Evolutionary conservation across 129 eudicot species (phyloP).

Genomic region (Kitagawia praeruptora): DNA sequence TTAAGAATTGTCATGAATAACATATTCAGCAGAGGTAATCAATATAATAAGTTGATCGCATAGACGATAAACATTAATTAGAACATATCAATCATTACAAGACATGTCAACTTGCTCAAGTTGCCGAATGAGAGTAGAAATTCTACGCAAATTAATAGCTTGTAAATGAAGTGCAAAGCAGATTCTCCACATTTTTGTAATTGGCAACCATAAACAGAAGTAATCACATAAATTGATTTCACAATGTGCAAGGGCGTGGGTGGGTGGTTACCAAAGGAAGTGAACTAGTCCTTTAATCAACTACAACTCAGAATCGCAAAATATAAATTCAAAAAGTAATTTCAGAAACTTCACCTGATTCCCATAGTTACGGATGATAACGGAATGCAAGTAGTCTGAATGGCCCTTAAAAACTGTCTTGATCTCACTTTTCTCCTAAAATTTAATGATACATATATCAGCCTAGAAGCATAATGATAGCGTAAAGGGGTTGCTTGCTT

Average conservation of each 20-base stretch:
- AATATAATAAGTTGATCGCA: background rate
- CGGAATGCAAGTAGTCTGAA: conserved; percentile 71
- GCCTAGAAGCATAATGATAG: background rate
- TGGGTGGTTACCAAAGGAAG: background rate
- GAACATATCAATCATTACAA: background rate
- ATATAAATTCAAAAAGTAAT: background rate
- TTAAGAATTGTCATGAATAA: background rate
- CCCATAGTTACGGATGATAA: conserved; percentile 53
- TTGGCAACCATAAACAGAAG: background rate
- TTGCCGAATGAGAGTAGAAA: background rate
- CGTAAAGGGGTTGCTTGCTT: background rate
- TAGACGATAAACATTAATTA: background rate
- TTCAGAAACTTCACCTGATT: conserved; percentile 51
- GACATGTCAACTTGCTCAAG: background rate
- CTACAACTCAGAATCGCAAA: background rate
- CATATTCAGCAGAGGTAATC: background rate
- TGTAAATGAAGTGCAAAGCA: background rate
- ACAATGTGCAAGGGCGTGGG: no score
- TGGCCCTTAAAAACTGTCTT: conserved; percentile 84
- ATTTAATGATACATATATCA: background rate
- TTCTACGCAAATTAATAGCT: background rate
- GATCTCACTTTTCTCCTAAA: conserved; percentile 59
- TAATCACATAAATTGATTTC: background rate
- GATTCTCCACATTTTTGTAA: background rate
- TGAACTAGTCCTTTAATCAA: background rate